Base-by-base conservation (phyloP, 306 rosid species). In the Rosa rugosa region DNA sequence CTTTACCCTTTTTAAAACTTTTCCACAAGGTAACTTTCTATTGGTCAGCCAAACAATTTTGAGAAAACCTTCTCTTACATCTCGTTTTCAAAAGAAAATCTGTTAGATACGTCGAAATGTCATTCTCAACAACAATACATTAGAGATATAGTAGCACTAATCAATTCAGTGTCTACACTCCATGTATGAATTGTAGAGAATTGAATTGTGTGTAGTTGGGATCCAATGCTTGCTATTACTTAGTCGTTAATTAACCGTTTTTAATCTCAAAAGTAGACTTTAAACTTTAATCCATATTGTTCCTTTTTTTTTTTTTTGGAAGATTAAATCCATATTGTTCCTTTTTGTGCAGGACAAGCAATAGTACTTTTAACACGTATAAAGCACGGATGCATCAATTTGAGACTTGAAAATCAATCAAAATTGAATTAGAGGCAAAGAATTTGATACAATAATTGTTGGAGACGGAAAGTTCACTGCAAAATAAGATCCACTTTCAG, bases 401-500 rank as follows among this genome's bases (percentile, higher is more conserved):
- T 62, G 11, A 23, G 42, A 11, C 6, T 18, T 72, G 76, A 18
- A 31, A 31, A n/a, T 64, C 47, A 45, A 75, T 10, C 38, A 60
- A 20, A 42, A 47, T 79, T 50, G 47, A 38, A 16, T 34, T 13
- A 34, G 3, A 44, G 22, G 69, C 22, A 31, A 65, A 45, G 72
- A 62, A 69, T 47, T 72, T 25, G 76, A 31, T 42, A 14, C 70
- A 42, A 79, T 76, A 60, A 76, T 83, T 71, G 75, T 31, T 71
- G 71, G 71, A 64, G 75, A 59, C 68, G 73, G 75, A 82, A 78
- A 38, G 85, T 46, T 72, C 79, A 66, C 65, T 45, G 18, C 41
- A 17, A 42, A 42, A 65, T 42, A 56, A 64, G 11, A 64, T 64
- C 46, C 22, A 62, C 79, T 60, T 34, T 25, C n/a, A 2, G 8